Percentiles rank a stretch among this genome's conserved stretches.
Evolutionary conservation across 2,329 filamentous ascomycete species (phyloP).

Genomic region (Cordyceps pruinosa): DNA sequence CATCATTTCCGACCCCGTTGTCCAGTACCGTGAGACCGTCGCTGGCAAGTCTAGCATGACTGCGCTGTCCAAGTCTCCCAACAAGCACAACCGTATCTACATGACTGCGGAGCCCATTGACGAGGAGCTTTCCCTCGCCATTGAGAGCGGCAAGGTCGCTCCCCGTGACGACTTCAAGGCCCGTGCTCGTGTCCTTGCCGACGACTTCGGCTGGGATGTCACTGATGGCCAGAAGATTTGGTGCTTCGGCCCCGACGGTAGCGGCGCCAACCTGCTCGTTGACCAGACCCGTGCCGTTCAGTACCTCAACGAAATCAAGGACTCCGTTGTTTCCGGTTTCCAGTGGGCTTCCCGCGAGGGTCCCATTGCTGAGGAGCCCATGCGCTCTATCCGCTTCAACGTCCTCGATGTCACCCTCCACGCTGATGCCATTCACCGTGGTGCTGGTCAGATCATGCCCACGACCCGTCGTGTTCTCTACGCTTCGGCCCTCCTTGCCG

Average conservation of each 20-base stretch:
- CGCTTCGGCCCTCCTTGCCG: constrained; percentile 82
- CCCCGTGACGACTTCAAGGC: constrained; percentile 99
- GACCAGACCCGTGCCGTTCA: constrained; percentile 99
- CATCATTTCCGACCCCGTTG: constrained; percentile 95
- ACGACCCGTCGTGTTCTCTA: constrained; percentile 97
- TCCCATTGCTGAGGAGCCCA: constrained; percentile 95
- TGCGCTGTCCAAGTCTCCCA: constrained; percentile 97
- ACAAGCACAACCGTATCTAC: constrained; percentile 99
- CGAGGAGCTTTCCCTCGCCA: constrained; percentile 86
- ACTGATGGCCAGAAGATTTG: constrained; percentile 99
- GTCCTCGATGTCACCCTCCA: constrained; percentile 98
- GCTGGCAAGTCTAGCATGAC: constrained; percentile 79
- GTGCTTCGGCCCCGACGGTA: constrained; percentile 98
- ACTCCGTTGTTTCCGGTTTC: constrained; percentile 98
- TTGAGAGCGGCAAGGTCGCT: constrained; percentile 85
- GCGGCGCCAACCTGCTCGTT: constrained; percentile 94
- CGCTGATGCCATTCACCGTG: constrained; percentile 99
- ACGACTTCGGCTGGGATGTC: constrained; percentile 98
- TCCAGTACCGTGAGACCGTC: constrained; percentile 98
- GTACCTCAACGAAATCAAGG: constrained; percentile 99
- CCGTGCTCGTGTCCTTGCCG: constrained; percentile 90
- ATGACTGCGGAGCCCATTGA: constrained; percentile 83
- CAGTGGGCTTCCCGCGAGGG: constrained; percentile 98
- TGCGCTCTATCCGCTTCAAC: constrained; percentile 97
- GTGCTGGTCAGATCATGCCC: constrained; percentile 97